Evolutionary conservation across 2,329 filamentous ascomycete species (phyloP).

Genomic region (Orbilia quercus): DNA sequence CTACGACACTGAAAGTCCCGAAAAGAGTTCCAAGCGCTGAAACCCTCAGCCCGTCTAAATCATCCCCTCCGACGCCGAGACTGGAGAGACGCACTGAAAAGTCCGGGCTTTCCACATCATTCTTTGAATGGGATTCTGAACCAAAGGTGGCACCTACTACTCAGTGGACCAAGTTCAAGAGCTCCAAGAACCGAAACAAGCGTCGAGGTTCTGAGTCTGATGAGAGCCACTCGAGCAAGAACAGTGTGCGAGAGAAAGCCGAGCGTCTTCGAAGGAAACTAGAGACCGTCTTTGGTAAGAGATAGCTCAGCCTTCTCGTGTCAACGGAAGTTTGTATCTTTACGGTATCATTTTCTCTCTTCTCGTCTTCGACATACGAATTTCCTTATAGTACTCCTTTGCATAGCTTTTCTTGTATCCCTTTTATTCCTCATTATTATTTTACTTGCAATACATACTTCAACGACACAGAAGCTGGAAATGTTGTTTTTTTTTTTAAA

Average conservation of each 20-base stretch:
- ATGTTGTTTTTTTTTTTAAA: no score
- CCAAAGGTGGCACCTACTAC: conserved; percentile 22
- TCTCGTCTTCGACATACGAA: no score
- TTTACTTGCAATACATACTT: no score
- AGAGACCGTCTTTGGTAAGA: conserved; percentile 36
- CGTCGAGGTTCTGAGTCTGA: conserved; percentile 48
- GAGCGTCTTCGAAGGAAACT: conserved; percentile 47
- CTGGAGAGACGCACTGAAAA: conserved; percentile 18
- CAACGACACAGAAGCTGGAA: no score
- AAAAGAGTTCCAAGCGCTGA: conserved; percentile 8
- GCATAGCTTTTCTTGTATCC: no score
- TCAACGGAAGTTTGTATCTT: neutral
- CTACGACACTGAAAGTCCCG: neutral
- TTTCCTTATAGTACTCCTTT: no score
- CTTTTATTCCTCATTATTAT: no score
- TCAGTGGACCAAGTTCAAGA: conserved; percentile 45
- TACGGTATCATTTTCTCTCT: no score
- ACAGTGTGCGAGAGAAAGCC: conserved; percentile 44
- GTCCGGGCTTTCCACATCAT: conserved; percentile 22
- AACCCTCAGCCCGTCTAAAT: conserved; percentile 29
- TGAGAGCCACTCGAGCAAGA: conserved; percentile 41
- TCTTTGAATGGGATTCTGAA: conserved; percentile 49
- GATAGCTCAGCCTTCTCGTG: neutral
- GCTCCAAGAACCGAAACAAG: conserved; percentile 25
- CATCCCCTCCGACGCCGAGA: conserved; percentile 30